A percentile compares a stretch with the other conserved stretches of the same genome.
These are phyloP conservation scores for Solanum bulbocastanum DNA, from an alignment of 257 asterid genomes.

Conservation along the genomic window DNA sequence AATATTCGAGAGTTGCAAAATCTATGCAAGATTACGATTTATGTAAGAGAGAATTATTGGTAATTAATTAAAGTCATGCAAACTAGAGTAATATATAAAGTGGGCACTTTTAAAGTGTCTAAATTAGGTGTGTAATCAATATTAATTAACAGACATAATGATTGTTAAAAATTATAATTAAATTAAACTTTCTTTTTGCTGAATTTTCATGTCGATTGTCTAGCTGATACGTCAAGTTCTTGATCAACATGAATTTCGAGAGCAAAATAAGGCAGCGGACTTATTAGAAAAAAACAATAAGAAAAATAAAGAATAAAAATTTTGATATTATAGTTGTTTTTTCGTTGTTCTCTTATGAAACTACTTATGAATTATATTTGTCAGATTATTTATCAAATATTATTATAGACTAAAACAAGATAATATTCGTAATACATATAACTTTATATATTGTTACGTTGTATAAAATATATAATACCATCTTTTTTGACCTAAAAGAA, in stretches of 20 bases:
- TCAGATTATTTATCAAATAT: not conserved
- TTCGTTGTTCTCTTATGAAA: not conserved
- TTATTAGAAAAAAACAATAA: not conserved
- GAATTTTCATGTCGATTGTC: not conserved
- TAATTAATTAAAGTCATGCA: not conserved
- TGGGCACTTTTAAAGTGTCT: not conserved
- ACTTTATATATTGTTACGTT: too few species aligned
- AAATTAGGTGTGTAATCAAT: not conserved
- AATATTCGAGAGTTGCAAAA: too few species aligned
- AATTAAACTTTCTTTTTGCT: not conserved
- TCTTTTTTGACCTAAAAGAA: too few species aligned
- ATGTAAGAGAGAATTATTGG: not conserved
- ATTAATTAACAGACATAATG: not conserved
- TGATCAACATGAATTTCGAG: not conserved
- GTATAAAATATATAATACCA: too few species aligned
- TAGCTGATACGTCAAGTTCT: not conserved
- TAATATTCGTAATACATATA: too few species aligned
- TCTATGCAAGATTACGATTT: not conserved
- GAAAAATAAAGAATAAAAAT: not conserved
- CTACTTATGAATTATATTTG: not conserved
- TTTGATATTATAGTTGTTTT: not conserved
- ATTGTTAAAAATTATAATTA: not conserved
- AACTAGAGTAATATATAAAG: not conserved
- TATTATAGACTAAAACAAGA: too few species aligned
- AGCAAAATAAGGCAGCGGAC: not conserved